These are phyloP conservation scores for Penstemon eatonii DNA, from an alignment of 257 asterid species.

Conservation along the genomic window DNA sequence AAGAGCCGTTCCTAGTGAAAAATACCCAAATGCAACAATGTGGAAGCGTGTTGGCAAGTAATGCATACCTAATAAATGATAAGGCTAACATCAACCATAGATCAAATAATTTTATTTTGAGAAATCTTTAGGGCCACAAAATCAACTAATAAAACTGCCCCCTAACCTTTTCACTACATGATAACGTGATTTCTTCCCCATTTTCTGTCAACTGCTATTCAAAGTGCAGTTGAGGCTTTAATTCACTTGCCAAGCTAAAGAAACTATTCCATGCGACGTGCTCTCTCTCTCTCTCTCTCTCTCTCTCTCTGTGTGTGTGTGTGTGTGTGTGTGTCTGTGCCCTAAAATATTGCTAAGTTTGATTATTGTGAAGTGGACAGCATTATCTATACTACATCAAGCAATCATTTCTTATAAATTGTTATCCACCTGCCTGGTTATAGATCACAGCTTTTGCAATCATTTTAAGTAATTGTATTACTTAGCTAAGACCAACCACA, in stretches of 20 bases:
- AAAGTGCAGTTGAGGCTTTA: background rate
- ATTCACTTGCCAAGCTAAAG: slow-evolving; percentile 10
- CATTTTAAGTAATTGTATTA: background rate
- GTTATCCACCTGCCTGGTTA: slow-evolving; percentile 11
- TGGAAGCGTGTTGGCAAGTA: background rate
- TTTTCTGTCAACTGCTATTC: background rate
- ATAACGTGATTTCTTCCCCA: background rate
- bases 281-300: slow-evolving; percentile 4
- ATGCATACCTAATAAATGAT: background rate
- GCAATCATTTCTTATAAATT: slow-evolving; percentile 3
- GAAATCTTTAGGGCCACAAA: too few relatives aligned
- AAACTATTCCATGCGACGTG: background rate
- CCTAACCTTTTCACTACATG: too few relatives aligned
- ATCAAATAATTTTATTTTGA: background rate
- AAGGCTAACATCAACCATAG: too few relatives aligned
- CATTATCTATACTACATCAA: slow-evolving; percentile 6
- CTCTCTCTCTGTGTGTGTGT: background rate
- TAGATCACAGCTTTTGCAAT: slow-evolving; percentile 8
- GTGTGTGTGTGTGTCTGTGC: too few relatives aligned
- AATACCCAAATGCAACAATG: background rate
- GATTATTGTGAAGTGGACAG: background rate
- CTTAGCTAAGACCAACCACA: slow-evolving; percentile 1
- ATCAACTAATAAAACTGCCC: too few relatives aligned
- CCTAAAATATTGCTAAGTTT: slow-evolving; percentile 15
- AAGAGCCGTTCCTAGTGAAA: background rate